Evolutionary conservation across 164 flowering plant genomes (phyloP), one percentile per base, ranked within the genome.

Genomic region (Chimonanthus praecox): DNA sequence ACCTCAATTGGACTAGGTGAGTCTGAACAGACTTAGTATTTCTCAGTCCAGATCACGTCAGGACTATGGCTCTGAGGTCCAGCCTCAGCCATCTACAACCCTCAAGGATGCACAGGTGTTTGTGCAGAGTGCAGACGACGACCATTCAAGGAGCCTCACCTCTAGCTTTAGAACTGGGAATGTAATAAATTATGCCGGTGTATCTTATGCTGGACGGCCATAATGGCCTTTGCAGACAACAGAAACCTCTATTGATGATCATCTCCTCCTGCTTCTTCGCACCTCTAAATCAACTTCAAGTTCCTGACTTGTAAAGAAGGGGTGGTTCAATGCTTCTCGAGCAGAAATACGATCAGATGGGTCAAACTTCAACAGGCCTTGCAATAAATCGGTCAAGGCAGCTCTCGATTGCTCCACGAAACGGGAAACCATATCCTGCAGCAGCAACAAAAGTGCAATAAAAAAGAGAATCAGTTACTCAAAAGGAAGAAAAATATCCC

Each of bases 321-420:
- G 91, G 75, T 92, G 97, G 5, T 81, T 58, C 9, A 94, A 89
- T 6, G 98, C 98, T 82, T 89, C 77, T 2, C 75, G 83, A 58
- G 96, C 96, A 0, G 94, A 89, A 11, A 88, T 75, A 15, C 97
- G 88, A 50, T 88, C 87, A 0, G 86, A 74, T 63, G 98, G 98
- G n/a, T 94, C 92, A 71, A 82, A 90, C 72, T 64, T 83, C 78
- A 94, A 70, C 63, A 94, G 77, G 47, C 92, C 87, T n/a, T 82
- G 74, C 73, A 94, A 73, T 82, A 94, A 74, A 76, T 94, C 87
- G 0, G 79, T 74, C 2, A 94, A 75, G 1, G 78, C 47, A 4
- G 80, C 64, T 48, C 82, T 80, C 54, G 92, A 84, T 64, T 67
- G 68, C 2, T 77, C 88, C 9, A 79, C 85, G 73, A 82, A 85